Conservation (phyloP, 2,329 filamentous ascomycete genomes). For the Scedosporium minutisporum region DNA sequence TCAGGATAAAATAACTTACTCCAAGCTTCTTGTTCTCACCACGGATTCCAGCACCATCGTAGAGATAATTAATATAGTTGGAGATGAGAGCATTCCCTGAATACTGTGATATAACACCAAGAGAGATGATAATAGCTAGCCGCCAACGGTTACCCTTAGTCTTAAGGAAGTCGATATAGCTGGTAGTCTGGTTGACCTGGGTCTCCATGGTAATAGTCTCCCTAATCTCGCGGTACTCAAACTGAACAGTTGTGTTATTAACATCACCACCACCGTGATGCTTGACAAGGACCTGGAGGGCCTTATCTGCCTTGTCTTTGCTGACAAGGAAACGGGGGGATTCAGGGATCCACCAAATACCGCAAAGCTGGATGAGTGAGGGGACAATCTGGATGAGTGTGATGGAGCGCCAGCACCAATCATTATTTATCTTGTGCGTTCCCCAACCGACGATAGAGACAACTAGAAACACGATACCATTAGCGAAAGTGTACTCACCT, state of each 20-base stretch:
- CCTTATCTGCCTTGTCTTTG: constrained; percentile 53
- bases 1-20: constrained; percentile 19
- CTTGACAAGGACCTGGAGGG: constrained; percentile 48
- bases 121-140: constrained; percentile 49
- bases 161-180: constrained; percentile 50
- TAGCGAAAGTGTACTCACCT: neutral
- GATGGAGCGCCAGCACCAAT: constrained; percentile 61
- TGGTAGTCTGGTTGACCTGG: constrained; percentile 33
- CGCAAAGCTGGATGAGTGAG: constrained; percentile 46
- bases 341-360: constrained; percentile 60
- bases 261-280: constrained; percentile 55
- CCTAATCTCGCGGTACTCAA: constrained; percentile 57
- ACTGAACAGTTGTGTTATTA: constrained; percentile 51
- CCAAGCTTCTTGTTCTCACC: constrained; percentile 46
- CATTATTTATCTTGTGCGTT: constrained; percentile 43
- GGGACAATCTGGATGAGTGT: constrained; percentile 53
- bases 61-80: constrained; percentile 57
- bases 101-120: constrained; percentile 60
- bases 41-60: constrained; percentile 50
- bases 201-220: constrained; percentile 52
- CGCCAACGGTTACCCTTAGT: constrained; percentile 57
- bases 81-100: constrained; percentile 57
- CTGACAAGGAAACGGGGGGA: constrained; percentile 56
- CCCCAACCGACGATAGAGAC: constrained; percentile 56
- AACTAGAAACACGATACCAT: constrained; percentile 17